Conservation (phyloP, 495 filamentous ascomycete species). For the Monascus purpureus region DNA sequence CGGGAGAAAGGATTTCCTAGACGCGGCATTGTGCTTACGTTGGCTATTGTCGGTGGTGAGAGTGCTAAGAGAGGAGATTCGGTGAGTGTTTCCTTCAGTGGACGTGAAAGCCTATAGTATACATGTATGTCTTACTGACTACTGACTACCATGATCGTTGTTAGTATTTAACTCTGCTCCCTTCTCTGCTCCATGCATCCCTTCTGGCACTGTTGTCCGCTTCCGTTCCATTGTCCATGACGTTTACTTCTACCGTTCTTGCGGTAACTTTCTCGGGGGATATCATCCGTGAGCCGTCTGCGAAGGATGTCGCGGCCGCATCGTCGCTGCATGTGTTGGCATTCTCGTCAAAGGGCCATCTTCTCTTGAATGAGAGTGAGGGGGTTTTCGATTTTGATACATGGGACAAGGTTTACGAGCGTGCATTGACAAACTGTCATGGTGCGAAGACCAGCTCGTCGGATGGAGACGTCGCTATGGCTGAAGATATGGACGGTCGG, state of each 20-base stretch:
- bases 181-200: constrained; percentile 58
- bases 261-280: constrained; percentile 40
- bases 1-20: constrained; percentile 23
- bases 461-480: constrained; percentile 33
- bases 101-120: not conserved
- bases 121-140: not conserved
- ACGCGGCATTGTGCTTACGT: constrained; percentile 28
- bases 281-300: constrained; percentile 40
- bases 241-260: constrained; percentile 47
- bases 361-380: constrained; percentile 69
- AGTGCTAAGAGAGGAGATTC: constrained; percentile 52
- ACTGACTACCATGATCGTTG: too few relatives aligned
- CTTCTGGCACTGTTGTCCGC: constrained; percentile 64
- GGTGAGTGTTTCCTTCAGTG: constrained; percentile 36
- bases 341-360: constrained; percentile 58
- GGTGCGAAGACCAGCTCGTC: constrained; percentile 17
- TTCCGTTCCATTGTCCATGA: constrained; percentile 58
- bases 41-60: constrained; percentile 33
- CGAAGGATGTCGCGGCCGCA: constrained; percentile 39
- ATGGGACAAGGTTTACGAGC: constrained; percentile 59
- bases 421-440: constrained; percentile 51
- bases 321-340: constrained; percentile 63
- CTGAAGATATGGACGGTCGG: constrained; percentile 16
- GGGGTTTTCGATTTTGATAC: constrained; percentile 61
- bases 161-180: constrained; percentile 62